Evolutionary conservation across 2,329 filamentous ascomycete genomes (phyloP).

Genomic region (Xylariaceae sp.): DNA sequence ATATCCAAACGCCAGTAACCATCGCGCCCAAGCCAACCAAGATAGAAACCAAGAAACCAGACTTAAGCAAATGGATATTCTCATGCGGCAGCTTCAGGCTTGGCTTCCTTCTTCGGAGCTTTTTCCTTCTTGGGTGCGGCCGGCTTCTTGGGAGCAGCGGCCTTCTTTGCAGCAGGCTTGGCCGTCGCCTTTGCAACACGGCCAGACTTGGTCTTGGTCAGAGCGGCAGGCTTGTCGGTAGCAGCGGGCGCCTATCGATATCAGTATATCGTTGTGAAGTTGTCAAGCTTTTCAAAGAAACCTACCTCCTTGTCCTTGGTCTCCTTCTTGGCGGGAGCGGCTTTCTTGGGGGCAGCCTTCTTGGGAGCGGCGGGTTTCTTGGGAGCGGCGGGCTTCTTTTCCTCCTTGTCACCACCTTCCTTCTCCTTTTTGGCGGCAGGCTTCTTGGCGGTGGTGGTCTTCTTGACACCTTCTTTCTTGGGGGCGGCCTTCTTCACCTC

Average conservation of each 20-base stretch:
- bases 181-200: conserved; percentile 68
- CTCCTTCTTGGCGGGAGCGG: conserved; percentile 31
- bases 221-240: conserved; percentile 36
- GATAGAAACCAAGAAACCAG: conserved; percentile 31
- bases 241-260: conserved; percentile 44
- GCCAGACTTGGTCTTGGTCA: conserved; percentile 69
- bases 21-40: conserved; percentile 25
- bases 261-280: conserved; percentile 13
- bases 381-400: conserved; percentile 72
- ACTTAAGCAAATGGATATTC: conserved; percentile 20
- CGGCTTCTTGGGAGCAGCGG: conserved; percentile 40
- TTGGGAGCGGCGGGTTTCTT: conserved; percentile 43
- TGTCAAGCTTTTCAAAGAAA: conserved; percentile 6
- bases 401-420: conserved; percentile 57
- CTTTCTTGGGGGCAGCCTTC: conserved; percentile 39
- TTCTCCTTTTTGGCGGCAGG: conserved; percentile 43
- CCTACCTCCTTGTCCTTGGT: conserved; percentile 28
- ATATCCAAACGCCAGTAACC: conserved; percentile 33
- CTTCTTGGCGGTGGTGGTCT: conserved; percentile 32
- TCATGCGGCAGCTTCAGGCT: conserved; percentile 29
- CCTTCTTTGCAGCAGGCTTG: conserved; percentile 35
- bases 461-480: conserved; percentile 25
- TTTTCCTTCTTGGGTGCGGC: conserved; percentile 37
- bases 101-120: conserved; percentile 37
- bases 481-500: conserved; percentile 28